phyloP scores from a whole-genome alignment of 2,329 filamentous ascomycete species.

The Elsinoe ampelina region DNA sequence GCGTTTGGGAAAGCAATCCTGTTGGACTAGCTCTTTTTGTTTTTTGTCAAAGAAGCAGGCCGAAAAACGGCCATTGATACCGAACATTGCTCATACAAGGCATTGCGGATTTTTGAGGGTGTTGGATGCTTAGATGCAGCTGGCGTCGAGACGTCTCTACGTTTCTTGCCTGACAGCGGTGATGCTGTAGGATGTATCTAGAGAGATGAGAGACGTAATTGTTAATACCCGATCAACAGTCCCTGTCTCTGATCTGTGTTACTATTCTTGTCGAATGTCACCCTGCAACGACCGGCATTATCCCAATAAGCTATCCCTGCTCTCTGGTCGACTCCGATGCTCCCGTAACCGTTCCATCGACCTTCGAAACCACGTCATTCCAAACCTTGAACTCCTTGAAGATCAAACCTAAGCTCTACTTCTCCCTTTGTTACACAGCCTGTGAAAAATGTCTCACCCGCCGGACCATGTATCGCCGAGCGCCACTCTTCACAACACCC shows the following conservation, averaged over 20 bases:
- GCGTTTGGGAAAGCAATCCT: conserved; percentile 3
- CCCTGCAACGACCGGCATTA: not conserved
- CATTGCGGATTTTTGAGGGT: not conserved
- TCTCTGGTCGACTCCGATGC: no score
- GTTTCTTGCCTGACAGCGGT: not conserved
- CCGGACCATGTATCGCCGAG: not conserved
- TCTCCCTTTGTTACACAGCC: not conserved
- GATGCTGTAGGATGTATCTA: not conserved
- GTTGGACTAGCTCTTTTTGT: not conserved
- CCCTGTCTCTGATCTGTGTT: not conserved
- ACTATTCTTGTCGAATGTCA: not conserved
- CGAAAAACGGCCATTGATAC: not conserved
- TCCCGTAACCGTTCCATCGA: not conserved
- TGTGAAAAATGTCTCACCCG: conserved; percentile 2
- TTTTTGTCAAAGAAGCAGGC: not conserved
- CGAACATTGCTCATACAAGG: not conserved
- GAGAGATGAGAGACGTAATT: conserved; percentile 11
- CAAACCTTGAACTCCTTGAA: not conserved
- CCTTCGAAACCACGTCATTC: not conserved
- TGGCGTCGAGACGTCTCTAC: not conserved
- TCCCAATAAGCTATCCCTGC: no score
- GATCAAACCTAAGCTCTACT: not conserved
- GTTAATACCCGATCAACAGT: not conserved
- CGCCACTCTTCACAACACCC: not conserved
- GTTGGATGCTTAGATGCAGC: not conserved